Percentiles rank a stretch among this genome's conserved stretches.
These are phyloP conservation scores for Syzygium aromaticum DNA, from an alignment of 345 rosid genomes.

Conservation along the genomic window DNA sequence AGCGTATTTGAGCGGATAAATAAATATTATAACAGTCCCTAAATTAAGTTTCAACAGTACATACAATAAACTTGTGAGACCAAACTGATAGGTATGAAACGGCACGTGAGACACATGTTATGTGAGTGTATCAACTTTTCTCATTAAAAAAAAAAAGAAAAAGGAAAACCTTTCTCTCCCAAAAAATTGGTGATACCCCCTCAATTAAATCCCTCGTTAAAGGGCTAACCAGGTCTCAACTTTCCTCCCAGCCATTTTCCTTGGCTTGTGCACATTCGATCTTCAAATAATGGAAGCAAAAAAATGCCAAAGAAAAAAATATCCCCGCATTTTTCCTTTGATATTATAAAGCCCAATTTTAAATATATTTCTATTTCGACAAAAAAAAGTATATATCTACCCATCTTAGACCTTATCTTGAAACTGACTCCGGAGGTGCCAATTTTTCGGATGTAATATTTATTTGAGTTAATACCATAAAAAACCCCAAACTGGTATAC, in stretches of 20 bases:
- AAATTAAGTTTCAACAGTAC: not conserved
- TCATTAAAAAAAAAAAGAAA: too few species aligned
- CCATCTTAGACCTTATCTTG: not conserved
- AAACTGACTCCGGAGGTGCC: not conserved
- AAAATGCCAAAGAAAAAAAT: not conserved
- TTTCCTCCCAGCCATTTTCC: too few species aligned
- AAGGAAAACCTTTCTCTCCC: too few species aligned
- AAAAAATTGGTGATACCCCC: too few species aligned
- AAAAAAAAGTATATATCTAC: not conserved
- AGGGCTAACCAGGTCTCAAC: not conserved
- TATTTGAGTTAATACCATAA: too few species aligned
- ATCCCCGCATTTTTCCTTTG: accelerated
- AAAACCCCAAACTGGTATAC: too few species aligned
- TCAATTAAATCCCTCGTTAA: too few species aligned
- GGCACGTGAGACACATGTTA: not conserved
- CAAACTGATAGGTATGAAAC: not conserved
- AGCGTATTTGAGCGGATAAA: not conserved
- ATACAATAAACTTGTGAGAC: not conserved
- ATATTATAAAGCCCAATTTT: not conserved
- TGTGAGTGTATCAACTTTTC: not conserved
- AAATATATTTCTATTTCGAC: not conserved
- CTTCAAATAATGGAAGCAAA: not conserved
- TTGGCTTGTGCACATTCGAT: too few species aligned
- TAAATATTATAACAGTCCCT: not conserved
- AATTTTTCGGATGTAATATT: not conserved